Evolutionary conservation across 2,329 filamentous ascomycete species (phyloP), one percentile per base, ranked within the genome.

Genomic region (Arthroderma sp.): DNA sequence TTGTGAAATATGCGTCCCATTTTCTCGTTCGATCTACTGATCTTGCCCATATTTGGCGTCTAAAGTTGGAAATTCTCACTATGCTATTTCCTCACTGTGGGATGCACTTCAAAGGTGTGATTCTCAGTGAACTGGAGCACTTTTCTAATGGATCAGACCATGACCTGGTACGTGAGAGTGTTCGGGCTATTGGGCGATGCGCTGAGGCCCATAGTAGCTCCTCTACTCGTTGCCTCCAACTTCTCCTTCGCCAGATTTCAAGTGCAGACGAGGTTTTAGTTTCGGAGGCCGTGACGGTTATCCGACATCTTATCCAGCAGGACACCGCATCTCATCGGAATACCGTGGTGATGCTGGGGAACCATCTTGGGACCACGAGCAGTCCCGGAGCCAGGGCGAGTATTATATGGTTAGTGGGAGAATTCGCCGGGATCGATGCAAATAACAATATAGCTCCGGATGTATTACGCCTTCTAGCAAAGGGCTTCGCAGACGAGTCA

Each of bases 391-490:
- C 93, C 2, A 81, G 93, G 63, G 93, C 93, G 2, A 95, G 88
- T 54, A 96, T 98, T 61, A 87, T 98, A 64, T 98, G 93, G 93
- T 81, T 98, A 0, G 91, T 97, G 0, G 93, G 93, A 49, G 93
- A 98, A 71, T 97, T 94, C 65, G 83, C 91, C 0, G 88, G 89
- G 0, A 72, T 86, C 2, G 83, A 89, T 57, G 81, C 85, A 8
- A 85, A 91, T 59, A 85, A 93, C 68, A 95, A 94, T 65, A 91
- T 98, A 60, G 93, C 93, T 0, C 85, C 91, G 0, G 93, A 98
- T 66, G 90, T 97, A 5, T 75, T 97, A 35, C 83, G 93, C 6
- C 91, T 97, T 44, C 75, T 98, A 1, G 80, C 90, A 47, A 91
- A 90, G 69, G 86, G 85, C 17, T 98, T 97, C 67, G 77, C 84